Evolutionary conservation across 2,329 filamentous ascomycete genomes (phyloP).

Genomic region (Achaetomium macrosporum): DNA sequence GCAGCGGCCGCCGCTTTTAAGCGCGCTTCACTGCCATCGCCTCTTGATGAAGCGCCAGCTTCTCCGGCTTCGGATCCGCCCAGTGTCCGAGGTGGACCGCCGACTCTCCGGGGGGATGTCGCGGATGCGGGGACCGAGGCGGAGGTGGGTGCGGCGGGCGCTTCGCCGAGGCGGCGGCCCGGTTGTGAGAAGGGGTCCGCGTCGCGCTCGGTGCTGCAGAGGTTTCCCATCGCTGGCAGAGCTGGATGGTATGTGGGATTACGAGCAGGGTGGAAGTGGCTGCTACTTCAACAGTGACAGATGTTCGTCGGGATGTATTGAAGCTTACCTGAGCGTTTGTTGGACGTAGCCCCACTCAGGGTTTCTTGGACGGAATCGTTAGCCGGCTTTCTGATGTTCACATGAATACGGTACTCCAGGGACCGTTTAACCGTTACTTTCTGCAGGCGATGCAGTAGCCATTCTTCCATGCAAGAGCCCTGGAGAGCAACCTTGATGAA

Average conservation of each 20-base stretch:
- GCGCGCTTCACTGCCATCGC: constrained; percentile 53
- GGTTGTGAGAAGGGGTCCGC: constrained; percentile 64
- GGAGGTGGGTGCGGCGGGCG: constrained; percentile 43
- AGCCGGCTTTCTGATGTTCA: too few relatives aligned
- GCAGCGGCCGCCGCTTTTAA: constrained; percentile 74
- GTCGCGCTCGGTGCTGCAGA: constrained; percentile 70
- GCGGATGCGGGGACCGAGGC: constrained; percentile 43
- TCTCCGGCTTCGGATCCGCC: constrained; percentile 39
- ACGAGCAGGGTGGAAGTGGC: too few relatives aligned
- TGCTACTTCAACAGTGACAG: too few relatives aligned
- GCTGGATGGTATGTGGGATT: not conserved
- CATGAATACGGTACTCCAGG: too few relatives aligned
- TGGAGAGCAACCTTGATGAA: too few relatives aligned
- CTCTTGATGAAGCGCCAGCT: constrained; percentile 23
- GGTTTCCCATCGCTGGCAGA: constrained; percentile 67
- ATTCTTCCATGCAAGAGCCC: too few relatives aligned
- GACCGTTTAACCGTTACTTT: too few relatives aligned
- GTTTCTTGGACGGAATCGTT: too few relatives aligned
- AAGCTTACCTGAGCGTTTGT: not conserved
- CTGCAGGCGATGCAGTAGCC: too few relatives aligned
- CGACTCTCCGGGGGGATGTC: constrained; percentile 37
- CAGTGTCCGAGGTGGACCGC: constrained; percentile 57
- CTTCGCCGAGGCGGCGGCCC: constrained; percentile 64
- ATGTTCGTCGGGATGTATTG: not conserved
- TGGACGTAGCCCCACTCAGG: too few relatives aligned